Conservation (phyloP, 306 rosid genomes). For the Ormosia semicastrata region DNA sequence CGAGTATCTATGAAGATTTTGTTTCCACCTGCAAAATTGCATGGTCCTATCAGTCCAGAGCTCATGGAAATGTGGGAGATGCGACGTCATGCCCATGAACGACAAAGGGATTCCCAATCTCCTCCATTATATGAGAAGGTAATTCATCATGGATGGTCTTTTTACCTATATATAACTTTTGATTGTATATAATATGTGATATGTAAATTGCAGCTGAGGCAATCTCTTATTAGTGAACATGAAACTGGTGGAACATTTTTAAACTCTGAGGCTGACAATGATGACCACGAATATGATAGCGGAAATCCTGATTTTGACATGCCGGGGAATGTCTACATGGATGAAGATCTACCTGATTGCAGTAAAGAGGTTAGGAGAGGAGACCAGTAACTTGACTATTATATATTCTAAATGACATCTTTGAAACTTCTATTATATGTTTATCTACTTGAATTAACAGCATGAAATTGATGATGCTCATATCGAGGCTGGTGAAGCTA, state of each 20-base stretch:
- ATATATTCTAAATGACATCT: not conserved
- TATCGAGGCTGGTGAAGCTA: slow-evolving; percentile 45
- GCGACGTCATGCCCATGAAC: slow-evolving; percentile 36
- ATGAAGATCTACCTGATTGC: slow-evolving; percentile 49
- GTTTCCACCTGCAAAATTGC: slow-evolving; percentile 82
- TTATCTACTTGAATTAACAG: slow-evolving; percentile 46
- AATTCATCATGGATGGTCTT: not conserved
- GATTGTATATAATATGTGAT: slow-evolving; percentile 14
- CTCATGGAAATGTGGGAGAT: slow-evolving; percentile 66
- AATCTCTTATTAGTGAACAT: slow-evolving; percentile 53
- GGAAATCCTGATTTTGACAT: slow-evolving; percentile 54
- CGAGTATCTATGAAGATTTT: slow-evolving; percentile 41
- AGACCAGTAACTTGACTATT: slow-evolving; percentile 22
- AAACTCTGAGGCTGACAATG: slow-evolving; percentile 48
- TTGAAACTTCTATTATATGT: slow-evolving; percentile 13
- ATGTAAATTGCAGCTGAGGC: slow-evolving; percentile 67
- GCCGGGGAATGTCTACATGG: slow-evolving; percentile 49
- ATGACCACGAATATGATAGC: slow-evolving; percentile 45
- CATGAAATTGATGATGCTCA: slow-evolving; percentile 42
- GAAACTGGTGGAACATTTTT: slow-evolving; percentile 41
- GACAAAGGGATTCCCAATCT: slow-evolving; percentile 47
- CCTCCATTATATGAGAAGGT: slow-evolving; percentile 74
- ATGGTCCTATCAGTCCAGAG: slow-evolving; percentile 79
- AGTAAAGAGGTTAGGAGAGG: slow-evolving; percentile 53
- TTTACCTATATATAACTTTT: not conserved